Evolutionary conservation across 345 rosid species (phyloP).

Genomic region (Rhodamnia argentea): DNA sequence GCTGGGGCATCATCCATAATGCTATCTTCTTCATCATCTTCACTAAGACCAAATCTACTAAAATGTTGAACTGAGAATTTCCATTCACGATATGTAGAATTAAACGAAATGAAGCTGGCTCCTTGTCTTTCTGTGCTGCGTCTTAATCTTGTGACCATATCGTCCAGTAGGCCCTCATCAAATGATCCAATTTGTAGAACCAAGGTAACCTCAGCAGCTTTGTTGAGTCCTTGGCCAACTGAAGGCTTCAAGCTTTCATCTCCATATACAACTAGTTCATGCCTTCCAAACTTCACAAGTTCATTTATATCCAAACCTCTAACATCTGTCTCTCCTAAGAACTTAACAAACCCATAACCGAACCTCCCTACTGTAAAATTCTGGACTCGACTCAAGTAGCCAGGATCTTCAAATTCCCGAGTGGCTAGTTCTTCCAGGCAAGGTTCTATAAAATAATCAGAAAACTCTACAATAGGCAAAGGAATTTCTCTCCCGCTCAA

Average conservation of each 20-base stretch:
- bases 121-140: slow-evolving; percentile 57
- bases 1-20: slow-evolving; percentile 49
- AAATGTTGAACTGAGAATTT: slow-evolving; percentile 77
- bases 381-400: slow-evolving; percentile 58
- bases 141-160: slow-evolving; percentile 36
- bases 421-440: slow-evolving; percentile 43
- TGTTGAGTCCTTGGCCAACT: slow-evolving; percentile 78
- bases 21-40: slow-evolving; percentile 89
- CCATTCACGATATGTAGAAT: slow-evolving; percentile 54
- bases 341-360: slow-evolving; percentile 67
- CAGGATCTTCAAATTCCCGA: slow-evolving; percentile 45
- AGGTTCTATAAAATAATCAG: slow-evolving; percentile 65
- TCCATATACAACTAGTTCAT: slow-evolving; percentile 68
- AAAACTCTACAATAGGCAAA: slow-evolving; percentile 40
- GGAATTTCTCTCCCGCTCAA: slow-evolving; percentile 17
- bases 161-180: slow-evolving; percentile 13
- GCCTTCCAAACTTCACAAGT: slow-evolving; percentile 60
- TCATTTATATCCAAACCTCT: slow-evolving; percentile 55
- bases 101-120: slow-evolving; percentile 61
- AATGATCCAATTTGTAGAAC: slow-evolving; percentile 18
- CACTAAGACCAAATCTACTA: slow-evolving; percentile 90
- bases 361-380: slow-evolving; percentile 67
- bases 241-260: slow-evolving; percentile 68
- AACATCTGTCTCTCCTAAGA: slow-evolving; percentile 72
- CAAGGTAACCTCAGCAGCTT: slow-evolving; percentile 83